Evolutionary conservation across 2,329 filamentous ascomycete species (phyloP).

Genomic region (Calonectria ilicicola): DNA sequence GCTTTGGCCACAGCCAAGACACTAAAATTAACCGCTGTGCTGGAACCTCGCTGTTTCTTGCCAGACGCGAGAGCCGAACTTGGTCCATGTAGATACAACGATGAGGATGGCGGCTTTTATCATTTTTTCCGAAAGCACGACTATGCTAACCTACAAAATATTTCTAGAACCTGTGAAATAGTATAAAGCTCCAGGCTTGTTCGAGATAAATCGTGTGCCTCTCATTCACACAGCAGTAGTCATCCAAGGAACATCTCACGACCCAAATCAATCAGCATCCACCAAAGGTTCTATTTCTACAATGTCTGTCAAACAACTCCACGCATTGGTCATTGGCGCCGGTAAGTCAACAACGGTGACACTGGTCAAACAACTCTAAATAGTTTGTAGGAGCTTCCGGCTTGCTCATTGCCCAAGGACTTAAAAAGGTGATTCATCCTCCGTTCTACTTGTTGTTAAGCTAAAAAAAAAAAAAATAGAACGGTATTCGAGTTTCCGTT

Average conservation of each 20-base stretch:
- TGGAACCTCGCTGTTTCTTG: background rate
- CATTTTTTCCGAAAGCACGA: conserved; percentile 5
- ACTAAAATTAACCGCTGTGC: background rate
- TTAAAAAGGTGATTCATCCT: background rate
- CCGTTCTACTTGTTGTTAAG: too few species aligned
- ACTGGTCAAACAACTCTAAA: background rate
- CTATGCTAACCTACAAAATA: background rate
- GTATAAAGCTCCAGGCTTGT: background rate
- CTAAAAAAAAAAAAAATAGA: background rate
- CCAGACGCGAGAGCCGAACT: background rate
- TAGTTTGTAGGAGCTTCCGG: background rate
- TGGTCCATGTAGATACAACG: background rate
- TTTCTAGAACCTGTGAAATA: too few species aligned
- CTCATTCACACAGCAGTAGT: background rate
- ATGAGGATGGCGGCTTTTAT: background rate
- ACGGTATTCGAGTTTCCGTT: background rate
- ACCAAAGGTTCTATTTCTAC: background rate
- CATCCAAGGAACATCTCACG: background rate
- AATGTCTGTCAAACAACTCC: background rate
- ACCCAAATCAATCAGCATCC: background rate
- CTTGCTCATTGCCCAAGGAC: background rate
- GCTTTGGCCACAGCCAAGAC: background rate
- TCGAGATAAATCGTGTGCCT: background rate
- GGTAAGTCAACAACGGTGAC: background rate
- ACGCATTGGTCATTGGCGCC: background rate